A percentile compares a stretch with the other conserved stretches of the same genome.
These are phyloP conservation scores for Meyerozyma guilliermondii DNA, from an alignment of 1,139 yeast genomes.

Conservation along the genomic window DNA sequence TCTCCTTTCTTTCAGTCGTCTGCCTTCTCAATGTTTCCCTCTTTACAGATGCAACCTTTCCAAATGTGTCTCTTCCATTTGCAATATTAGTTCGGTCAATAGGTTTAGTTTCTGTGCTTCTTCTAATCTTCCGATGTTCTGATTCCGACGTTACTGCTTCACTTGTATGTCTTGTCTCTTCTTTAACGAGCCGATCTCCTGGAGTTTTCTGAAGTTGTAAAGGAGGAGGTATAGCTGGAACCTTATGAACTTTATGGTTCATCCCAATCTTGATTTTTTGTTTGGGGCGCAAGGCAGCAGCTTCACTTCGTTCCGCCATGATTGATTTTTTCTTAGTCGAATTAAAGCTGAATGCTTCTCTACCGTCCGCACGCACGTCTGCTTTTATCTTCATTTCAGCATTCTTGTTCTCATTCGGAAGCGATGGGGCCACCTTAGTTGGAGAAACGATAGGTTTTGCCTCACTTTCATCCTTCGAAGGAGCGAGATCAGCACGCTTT, in stretches of 20 bases:
- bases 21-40: background rate
- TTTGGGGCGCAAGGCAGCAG: slow-evolving; percentile 23
- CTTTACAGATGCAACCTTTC: background rate
- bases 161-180: background rate
- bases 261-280: slow-evolving; percentile 27
- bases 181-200: slow-evolving; percentile 1
- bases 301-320: slow-evolving; percentile 27
- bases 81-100: background rate
- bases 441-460: slow-evolving; percentile 1
- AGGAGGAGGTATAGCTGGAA: slow-evolving; percentile 5
- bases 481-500: background rate
- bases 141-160: background rate
- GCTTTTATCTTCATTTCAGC: background rate
- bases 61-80: background rate
- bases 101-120: background rate
- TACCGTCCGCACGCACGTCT: background rate
- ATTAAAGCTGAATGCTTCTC: slow-evolving; percentile 11
- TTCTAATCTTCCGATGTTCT: background rate
- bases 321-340: slow-evolving; percentile 26
- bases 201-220: slow-evolving; percentile 2
- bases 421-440: background rate
- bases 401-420: background rate
- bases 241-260: slow-evolving; percentile 19
- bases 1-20: slow-evolving; percentile 1
- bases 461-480: background rate